Evolutionary conservation across 169 alveolate species (phyloP).

Genomic region (Miamiensis avidus): DNA sequence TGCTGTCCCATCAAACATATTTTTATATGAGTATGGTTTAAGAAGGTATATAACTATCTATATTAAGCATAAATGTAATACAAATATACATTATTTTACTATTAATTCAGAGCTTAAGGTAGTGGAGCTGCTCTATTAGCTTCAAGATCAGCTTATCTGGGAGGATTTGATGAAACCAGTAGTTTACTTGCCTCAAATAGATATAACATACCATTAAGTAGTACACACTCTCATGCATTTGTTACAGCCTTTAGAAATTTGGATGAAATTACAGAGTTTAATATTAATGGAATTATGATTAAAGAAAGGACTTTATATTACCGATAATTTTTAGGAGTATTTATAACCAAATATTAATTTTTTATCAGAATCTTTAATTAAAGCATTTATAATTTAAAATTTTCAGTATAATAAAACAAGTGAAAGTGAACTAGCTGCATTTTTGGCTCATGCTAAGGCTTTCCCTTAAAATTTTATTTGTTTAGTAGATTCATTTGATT

Average conservation of each 20-base stretch:
- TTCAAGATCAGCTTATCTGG: slow-evolving; percentile 79
- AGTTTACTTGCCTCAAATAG: slow-evolving; percentile 55
- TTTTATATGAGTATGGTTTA: slow-evolving; percentile 79
- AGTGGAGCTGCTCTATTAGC: slow-evolving; percentile 93
- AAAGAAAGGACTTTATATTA: slow-evolving; percentile 50
- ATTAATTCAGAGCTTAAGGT: slow-evolving; percentile 80
- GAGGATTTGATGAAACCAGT: slow-evolving; percentile 85
- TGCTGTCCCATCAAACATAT: slow-evolving; percentile 64
- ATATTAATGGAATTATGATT: slow-evolving; percentile 54
- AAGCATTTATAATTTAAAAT: not conserved
- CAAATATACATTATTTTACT: not conserved
- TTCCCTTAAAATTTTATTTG: slow-evolving; percentile 79
- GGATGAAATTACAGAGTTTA: slow-evolving; percentile 40
- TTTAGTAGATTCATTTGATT: slow-evolving; percentile 84
- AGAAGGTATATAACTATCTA: slow-evolving; percentile 32
- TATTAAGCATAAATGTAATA: no score
- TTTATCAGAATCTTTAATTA: not conserved
- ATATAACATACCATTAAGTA: slow-evolving; percentile 57
- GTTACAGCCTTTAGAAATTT: slow-evolving; percentile 64
- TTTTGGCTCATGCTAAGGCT: slow-evolving; percentile 80
- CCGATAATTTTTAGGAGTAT: slow-evolving; percentile 6
- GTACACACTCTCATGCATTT: slow-evolving; percentile 88
- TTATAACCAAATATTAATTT: not conserved
- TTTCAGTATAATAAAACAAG: slow-evolving; percentile 74
- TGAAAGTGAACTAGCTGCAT: slow-evolving; percentile 85